phyloP scores from a whole-genome alignment of 148 eudicot genomes.

The Beta vulgaris region DNA sequence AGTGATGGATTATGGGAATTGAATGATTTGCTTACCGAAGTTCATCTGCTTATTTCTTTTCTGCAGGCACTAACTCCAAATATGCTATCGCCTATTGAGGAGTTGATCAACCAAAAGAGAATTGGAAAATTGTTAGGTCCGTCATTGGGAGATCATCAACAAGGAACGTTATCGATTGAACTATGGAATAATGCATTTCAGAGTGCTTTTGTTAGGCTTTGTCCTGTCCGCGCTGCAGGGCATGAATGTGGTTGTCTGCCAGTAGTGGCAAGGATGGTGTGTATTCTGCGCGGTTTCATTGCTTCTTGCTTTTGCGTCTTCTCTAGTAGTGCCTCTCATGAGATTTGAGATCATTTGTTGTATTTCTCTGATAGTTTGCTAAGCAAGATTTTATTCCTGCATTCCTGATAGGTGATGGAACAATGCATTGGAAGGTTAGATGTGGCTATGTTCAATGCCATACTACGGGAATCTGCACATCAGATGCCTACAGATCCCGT shows the following conservation, averaged over 20 bases:
- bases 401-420: constrained; percentile 68
- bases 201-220: constrained; percentile 70
- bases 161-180: constrained; percentile 61
- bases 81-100: constrained; percentile 72
- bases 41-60: constrained; percentile 9
- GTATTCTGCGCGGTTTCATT: constrained; percentile 10
- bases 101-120: constrained; percentile 37
- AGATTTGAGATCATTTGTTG: background rate
- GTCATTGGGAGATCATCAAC: constrained; percentile 66
- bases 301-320: background rate
- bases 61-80: constrained; percentile 73
- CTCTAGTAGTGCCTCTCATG: background rate
- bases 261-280: constrained; percentile 72
- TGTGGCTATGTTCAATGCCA: constrained; percentile 96
- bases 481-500: constrained; percentile 94
- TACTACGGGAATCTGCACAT: constrained; percentile 80
- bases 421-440: constrained; percentile 80
- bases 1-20: background rate
- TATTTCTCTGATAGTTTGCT: background rate
- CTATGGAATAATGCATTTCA: constrained; percentile 80
- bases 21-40: background rate
- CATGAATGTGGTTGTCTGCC: constrained; percentile 94
- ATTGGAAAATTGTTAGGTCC: constrained; percentile 54
- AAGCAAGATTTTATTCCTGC: background rate
- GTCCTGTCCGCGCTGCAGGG: constrained; percentile 87